A percentile compares a stretch with the other conserved stretches of the same genome.
These are phyloP conservation scores for Mortierella sp. DNA, from an alignment of 371 early-diverging fungal genomes.

Conservation along the genomic window DNA sequence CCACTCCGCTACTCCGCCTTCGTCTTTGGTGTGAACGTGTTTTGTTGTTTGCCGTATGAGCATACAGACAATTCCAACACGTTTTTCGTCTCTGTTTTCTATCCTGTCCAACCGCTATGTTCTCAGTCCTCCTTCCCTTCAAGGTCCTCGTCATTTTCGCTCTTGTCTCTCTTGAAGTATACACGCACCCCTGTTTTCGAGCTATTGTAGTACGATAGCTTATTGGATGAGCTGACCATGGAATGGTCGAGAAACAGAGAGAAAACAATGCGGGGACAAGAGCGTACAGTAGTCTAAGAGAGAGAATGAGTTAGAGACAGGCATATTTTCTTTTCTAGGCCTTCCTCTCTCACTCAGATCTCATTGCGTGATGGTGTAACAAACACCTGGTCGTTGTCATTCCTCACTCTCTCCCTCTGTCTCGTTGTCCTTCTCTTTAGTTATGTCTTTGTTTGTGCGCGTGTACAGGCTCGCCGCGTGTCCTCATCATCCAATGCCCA, in stretches of 20 bases:
- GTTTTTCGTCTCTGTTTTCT: not conserved
- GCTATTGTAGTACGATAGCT: not conserved
- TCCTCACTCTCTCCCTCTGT: not conserved
- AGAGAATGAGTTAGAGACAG: not conserved
- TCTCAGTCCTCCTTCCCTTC: not conserved
- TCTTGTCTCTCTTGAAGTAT: not conserved
- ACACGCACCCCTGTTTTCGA: not conserved
- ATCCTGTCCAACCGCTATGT: not conserved
- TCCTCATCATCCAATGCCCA: not conserved
- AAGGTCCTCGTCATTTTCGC: not conserved
- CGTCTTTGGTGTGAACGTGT: not conserved
- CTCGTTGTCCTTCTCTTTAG: not conserved
- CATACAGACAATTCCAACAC: slow-evolving; percentile 3
- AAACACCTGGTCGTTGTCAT: not conserved
- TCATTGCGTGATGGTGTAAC: slow-evolving; percentile 5
- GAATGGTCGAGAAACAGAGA: not conserved
- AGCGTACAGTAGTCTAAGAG: not conserved
- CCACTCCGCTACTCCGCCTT: slow-evolving; percentile 1
- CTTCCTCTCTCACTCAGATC: not conserved
- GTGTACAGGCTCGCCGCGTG: not conserved
- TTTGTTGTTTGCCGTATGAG: not conserved
- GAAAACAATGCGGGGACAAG: not conserved
- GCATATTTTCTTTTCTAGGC: not conserved
- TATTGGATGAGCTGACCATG: not conserved
- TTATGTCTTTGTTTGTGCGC: not conserved